A percentile compares a stretch with the other conserved stretches of the same genome.
phyloP scores from a whole-genome alignment of 1,284 basidiomycete species.

The Trametes versicolor region DNA sequence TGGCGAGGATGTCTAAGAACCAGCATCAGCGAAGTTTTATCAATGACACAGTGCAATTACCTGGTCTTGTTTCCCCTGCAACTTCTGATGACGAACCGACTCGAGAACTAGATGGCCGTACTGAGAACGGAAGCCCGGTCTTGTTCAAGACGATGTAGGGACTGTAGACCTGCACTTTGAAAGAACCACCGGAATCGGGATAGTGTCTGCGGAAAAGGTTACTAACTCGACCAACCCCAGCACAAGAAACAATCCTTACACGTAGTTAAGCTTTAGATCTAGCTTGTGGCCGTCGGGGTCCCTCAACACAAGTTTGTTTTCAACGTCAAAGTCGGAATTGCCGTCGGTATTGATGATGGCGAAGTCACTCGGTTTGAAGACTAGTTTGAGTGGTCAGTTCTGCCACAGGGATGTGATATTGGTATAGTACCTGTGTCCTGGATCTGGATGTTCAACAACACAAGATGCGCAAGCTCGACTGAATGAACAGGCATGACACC shows the following conservation, averaged over 20 bases:
- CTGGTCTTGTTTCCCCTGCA: constrained; percentile 79
- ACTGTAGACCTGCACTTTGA: constrained; percentile 96
- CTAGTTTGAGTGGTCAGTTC: constrained; percentile 48
- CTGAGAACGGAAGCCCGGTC: constrained; percentile 86
- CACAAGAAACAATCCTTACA: constrained; percentile 57
- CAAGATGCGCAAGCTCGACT: constrained; percentile 92
- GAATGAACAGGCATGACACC: constrained; percentile 98
- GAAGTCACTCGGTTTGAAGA: constrained; percentile 98
- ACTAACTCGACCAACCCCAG: not conserved
- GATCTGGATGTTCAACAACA: constrained; percentile 91
- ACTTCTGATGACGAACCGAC: constrained; percentile 81
- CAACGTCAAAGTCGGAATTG: constrained; percentile 90
- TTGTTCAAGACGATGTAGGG: constrained; percentile 97
- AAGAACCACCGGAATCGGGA: constrained; percentile 95
- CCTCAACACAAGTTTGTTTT: constrained; percentile 76
- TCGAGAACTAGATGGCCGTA: constrained; percentile 77
- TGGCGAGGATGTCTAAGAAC: constrained; percentile 62
- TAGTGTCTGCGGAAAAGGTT: constrained; percentile 64
- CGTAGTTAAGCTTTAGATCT: constrained; percentile 87
- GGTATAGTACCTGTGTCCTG: constrained; percentile 80
- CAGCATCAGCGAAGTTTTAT: not conserved
- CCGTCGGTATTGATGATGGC: constrained; percentile 97
- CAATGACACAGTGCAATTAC: constrained; percentile 47
- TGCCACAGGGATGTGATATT: not conserved
- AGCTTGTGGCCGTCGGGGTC: constrained; percentile 86